Evolutionary conservation across 2,329 filamentous ascomycete genomes (phyloP), one percentile per base, ranked within the genome.

Genomic region (Penicillium digitatum): DNA sequence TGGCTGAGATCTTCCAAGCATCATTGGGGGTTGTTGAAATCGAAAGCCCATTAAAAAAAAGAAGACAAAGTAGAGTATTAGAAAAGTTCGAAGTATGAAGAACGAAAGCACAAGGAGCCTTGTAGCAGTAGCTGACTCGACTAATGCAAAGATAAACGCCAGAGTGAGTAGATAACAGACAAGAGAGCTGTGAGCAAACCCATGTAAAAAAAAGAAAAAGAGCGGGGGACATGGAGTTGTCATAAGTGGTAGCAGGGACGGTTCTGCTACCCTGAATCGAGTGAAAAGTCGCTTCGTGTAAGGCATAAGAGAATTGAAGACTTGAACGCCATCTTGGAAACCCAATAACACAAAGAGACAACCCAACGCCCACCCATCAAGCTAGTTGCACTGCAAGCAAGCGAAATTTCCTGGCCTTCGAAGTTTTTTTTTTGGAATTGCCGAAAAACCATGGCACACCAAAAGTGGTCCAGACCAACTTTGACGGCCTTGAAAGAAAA

Each of bases 391-490:
- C 47, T 56, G 54, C 52, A 60, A 51, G 18, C 40, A 38, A 22
- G 50, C 42, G 48, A 55, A 38, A 39, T 29, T 32, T 39, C 14
- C 38, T 44, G 34, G 39, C 49, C 18, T 40, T 52, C 49, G 40
- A 56, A 26, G 7, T 26, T 26, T 58, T 58, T 61, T 29, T 56
- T 57, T 60, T 26, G 53, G 49, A 56, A 44, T 44, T 43, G 38
- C 12, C 38, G 46, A 56, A 55, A 55, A 58, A 16, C 40, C 47
- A 50, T 54, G 55, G 50, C 52, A 55, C 59, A 54, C 56, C 62
- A 54, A 58, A 47, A 58, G 52, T 53, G 65, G 62, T 65, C 65
- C 62, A 61, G 65, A 56, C 64, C 62, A 65, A 64, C 66, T 60
- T 59, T 54, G 60, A 60, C 60, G 55, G 60, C 60, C 59, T 58